Evolutionary conservation across 306 rosid genomes (phyloP), one percentile per base, ranked within the genome.

Genomic region (Oxytropis ochrocephala): DNA sequence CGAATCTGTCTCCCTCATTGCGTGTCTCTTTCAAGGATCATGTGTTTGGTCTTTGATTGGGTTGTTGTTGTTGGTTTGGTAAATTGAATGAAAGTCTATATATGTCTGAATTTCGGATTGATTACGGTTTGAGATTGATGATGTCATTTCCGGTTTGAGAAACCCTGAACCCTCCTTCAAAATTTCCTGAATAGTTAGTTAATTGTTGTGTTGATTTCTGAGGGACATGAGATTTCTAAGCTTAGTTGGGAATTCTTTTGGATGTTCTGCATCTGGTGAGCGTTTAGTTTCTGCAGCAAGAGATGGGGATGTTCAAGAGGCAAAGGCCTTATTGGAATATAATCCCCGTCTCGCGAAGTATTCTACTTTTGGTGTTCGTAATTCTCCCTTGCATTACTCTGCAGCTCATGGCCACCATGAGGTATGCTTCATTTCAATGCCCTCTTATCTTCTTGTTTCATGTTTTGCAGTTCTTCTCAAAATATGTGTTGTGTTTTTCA

Each of bases 241-340:
- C 71, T 57, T 83, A 32, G 86, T 94, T 65, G 99, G 96, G 56
- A 88, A 91, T 81, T 94, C 99, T 16, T 89, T 94, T 66, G 97
- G 99, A n/a, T 94, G 99, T 82, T 94, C 99, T 14, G 99, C 99
- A 65, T 88, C 99, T 4, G 97, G 99, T 56, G 99, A 94, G 85
- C 83, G 97, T 10, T 75, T 94, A 58, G 97, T 94, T 73, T 94
- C 99, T 14, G 99, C 99, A 5, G 99, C 99, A 57, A 85, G 99
- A 82, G 99, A 94, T 81, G 99, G 99, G 2, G 99, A 91, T 73
- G 61, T 91, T 84, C 99, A 87, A 83, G 99, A 94, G 75, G 99
- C 99, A 54, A 91, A 85, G 84, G 97, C 97, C 70, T 79, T 94
- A 56, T 81, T 94, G 86, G 96, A 90, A 11, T 90, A 80, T 72